phyloP scores from a whole-genome alignment of 495 filamentous ascomycete species.

The Penicillium goetzii region DNA sequence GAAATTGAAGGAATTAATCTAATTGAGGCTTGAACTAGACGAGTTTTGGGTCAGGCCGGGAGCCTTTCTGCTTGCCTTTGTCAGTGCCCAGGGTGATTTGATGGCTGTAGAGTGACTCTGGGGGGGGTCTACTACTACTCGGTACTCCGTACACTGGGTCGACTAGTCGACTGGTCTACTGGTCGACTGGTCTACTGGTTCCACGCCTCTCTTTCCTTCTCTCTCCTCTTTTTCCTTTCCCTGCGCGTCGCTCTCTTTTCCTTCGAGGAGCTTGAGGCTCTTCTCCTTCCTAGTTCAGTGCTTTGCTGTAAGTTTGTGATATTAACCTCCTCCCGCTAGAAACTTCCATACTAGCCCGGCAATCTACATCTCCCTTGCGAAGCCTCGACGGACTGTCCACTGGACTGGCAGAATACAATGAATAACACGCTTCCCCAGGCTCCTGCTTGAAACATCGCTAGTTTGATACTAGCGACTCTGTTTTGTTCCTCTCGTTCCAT shows the following conservation, averaged over 20 bases:
- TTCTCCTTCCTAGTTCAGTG: constrained; percentile 10
- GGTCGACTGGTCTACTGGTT: not conserved
- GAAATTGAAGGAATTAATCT: constrained; percentile 3
- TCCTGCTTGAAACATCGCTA: constrained; percentile 27
- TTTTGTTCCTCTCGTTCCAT: constrained; percentile 26
- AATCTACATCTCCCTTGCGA: not conserved
- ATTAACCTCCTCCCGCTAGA: not conserved
- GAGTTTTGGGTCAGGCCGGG: not conserved
- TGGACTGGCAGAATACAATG: not conserved
- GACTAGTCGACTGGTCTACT: not conserved
- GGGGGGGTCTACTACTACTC: too few relatives aligned
- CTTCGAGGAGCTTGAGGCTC: constrained; percentile 34
- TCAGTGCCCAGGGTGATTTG: not conserved
- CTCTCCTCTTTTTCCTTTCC: constrained; percentile 20
- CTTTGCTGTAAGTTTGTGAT: constrained; percentile 7
- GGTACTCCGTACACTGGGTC: too few relatives aligned
- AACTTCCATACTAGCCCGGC: not conserved
- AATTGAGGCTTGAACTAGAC: constrained; percentile 2
- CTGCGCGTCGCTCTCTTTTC: constrained; percentile 17
- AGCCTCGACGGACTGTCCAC: not conserved
- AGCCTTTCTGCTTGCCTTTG: not conserved
- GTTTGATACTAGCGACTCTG: constrained; percentile 35
- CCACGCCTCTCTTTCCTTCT: constrained; percentile 16
- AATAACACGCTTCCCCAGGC: constrained; percentile 4
- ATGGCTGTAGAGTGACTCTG: not conserved